Percentiles rank a stretch among this genome's conserved stretches.
phyloP scores from a whole-genome alignment of 352 stramenopile genomes.

The Thalassiosira mediterranea region DNA sequence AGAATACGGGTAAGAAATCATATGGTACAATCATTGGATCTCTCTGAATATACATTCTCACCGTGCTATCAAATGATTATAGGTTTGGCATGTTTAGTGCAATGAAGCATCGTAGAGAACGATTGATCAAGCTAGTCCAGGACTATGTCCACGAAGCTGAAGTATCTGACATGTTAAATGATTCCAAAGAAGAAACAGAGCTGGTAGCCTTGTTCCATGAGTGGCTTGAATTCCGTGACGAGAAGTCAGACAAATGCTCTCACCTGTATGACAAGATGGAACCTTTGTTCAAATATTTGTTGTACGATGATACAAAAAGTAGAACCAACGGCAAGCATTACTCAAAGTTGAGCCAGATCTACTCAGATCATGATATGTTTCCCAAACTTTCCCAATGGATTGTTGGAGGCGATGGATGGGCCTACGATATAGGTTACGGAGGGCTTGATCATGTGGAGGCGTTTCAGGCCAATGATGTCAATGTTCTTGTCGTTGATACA shows the following conservation, averaged over 20 bases:
- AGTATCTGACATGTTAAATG: slow-evolving; percentile 11
- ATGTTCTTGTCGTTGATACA: slow-evolving; percentile 84
- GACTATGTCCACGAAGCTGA: slow-evolving; percentile 60
- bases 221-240: slow-evolving; percentile 73
- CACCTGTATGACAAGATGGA: slow-evolving; percentile 76
- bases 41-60: too few species aligned
- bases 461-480: slow-evolving; percentile 76
- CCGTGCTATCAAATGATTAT: slow-evolving; percentile 54
- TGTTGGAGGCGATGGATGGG: slow-evolving; percentile 83
- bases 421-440: slow-evolving; percentile 83
- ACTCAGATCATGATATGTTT: slow-evolving; percentile 77
- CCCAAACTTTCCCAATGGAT: slow-evolving; percentile 83
- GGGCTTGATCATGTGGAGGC: slow-evolving; percentile 81
- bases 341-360: slow-evolving; percentile 62
- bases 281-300: slow-evolving; percentile 57
- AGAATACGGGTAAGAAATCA: slow-evolving; percentile 57
- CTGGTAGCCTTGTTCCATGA: slow-evolving; percentile 71
- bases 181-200: slow-evolving; percentile 53
- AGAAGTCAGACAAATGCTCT: slow-evolving; percentile 78
- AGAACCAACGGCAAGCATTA: slow-evolving; percentile 23
- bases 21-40: too few species aligned
- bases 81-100: slow-evolving; percentile 74
- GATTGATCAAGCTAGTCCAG: slow-evolving; percentile 72
- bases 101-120: slow-evolving; percentile 67
- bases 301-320: slow-evolving; percentile 32